Conservation (phyloP, 2,329 filamentous ascomycete species). For the Keithomyces neogunnii region DNA sequence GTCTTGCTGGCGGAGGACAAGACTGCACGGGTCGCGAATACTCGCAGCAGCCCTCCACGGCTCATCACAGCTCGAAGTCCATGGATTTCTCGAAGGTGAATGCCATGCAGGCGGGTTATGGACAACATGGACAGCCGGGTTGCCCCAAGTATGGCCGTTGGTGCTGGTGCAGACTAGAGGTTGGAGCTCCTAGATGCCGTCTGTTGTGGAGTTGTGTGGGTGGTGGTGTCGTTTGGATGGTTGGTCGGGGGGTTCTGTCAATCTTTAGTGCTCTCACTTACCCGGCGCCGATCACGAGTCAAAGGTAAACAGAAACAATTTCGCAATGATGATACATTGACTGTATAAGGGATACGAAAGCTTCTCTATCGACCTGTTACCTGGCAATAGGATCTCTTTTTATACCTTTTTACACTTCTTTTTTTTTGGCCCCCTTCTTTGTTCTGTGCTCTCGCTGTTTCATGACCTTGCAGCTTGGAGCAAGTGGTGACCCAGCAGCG, state of each 20-base stretch:
- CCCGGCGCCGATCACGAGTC: too few species aligned
- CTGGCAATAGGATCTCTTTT: too few species aligned
- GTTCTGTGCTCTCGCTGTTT: not conserved
- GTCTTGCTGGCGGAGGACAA: not conserved
- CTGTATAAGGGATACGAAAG: not conserved
- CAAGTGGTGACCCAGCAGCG: not conserved
- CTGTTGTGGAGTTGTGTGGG: not conserved
- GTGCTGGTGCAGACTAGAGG: not conserved
- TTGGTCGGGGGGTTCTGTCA: too few species aligned
- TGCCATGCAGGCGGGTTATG: slow-evolving; percentile 3
- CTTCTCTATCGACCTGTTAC: too few species aligned
- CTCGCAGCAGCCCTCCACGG: not conserved
- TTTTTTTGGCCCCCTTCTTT: not conserved
- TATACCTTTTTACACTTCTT: not conserved
- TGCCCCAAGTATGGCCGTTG: not conserved
- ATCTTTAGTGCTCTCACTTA: too few species aligned
- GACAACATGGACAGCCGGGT: slow-evolving; percentile 12
- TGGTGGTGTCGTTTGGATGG: too few species aligned
- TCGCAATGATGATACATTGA: not conserved
- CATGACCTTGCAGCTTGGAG: not conserved
- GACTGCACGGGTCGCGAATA: not conserved
- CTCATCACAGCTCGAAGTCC: not conserved
- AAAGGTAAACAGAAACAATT: not conserved
- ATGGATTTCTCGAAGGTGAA: slow-evolving; percentile 2
- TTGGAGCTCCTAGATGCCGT: not conserved